A percentile compares a stretch with the other conserved stretches of the same genome.
Conservation (phyloP, 2,329 filamentous ascomycete species). For the Monosporascus sp. region DNA sequence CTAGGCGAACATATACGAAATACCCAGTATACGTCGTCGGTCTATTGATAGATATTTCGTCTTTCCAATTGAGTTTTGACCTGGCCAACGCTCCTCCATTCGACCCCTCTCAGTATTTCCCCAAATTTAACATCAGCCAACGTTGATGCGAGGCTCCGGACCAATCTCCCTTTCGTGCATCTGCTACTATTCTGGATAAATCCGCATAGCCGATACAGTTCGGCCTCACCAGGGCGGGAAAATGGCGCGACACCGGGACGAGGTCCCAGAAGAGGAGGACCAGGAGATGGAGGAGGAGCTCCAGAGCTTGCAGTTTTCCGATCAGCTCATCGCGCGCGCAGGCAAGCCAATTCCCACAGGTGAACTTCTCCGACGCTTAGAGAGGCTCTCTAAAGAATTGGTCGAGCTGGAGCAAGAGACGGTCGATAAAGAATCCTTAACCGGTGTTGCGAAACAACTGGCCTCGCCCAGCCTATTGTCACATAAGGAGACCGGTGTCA, state of each 20-base stretch:
- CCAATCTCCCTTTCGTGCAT: background rate
- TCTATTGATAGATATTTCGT: no score
- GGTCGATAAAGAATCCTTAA: conserved; percentile 75
- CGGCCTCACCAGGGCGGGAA: conserved; percentile 7
- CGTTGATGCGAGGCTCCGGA: no score
- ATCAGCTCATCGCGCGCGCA: conserved; percentile 84
- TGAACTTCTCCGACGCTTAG: conserved; percentile 76
- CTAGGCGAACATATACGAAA: background rate
- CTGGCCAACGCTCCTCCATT: no score
- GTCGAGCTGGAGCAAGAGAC: conserved; percentile 82
- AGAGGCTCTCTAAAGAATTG: conserved; percentile 76
- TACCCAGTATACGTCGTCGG: background rate
- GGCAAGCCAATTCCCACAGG: conserved; percentile 82
- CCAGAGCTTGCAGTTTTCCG: conserved; percentile 67
- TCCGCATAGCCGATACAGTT: background rate
- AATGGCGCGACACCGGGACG: conserved; percentile 37
- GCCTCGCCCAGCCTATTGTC: conserved; percentile 74
- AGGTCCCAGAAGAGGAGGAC: conserved; percentile 32
- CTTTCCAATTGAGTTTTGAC: no score
- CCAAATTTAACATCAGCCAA: no score
- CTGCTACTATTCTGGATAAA: background rate
- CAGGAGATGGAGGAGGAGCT: conserved; percentile 34
- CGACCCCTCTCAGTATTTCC: no score
- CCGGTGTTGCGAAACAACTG: conserved; percentile 77
- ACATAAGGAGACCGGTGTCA: conserved; percentile 91